Evolutionary conservation across 176 grass and related monocot species (phyloP), one percentile per base, ranked within the genome.

Genomic region (Lolium perenne): DNA sequence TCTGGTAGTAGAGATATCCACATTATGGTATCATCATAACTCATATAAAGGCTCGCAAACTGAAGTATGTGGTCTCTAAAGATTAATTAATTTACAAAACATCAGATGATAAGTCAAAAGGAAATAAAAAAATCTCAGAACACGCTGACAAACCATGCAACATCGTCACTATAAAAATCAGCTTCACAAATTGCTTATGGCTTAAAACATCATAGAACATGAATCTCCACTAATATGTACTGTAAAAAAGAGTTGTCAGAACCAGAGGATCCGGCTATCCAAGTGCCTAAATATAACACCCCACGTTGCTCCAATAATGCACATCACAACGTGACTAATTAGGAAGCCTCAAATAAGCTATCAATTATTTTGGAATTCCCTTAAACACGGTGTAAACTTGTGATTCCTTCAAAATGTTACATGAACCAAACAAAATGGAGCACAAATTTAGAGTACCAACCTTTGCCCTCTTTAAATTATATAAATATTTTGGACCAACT

Each of bases 91-190:
- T 26, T 75, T 51, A 51, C 71, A 50, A 50, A 23, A 50, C 12
- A 74, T 74, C 50, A 13, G 71, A 74, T 9, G 71, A 29, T 1
- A 74, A 74, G 72, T 76, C 14, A 76, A 35, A 32, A 18, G 73
- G 25, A 15, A 35, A 55, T 76, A 35, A 50, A 76, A 21, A 54
- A 76, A 10, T 1, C 13, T 50, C 48, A 76, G 48, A 54, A 51
- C 73, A 76, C 4, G 8, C 18, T 32, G 15, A 51, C 48, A 76
- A 76, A 29, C 15, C 47, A 76, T 53, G 23, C 10, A 23, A 16
- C 47, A 6, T 20, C 26, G 8, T 76, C 73, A 55, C 15, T 54
- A 76, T 53, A 22, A 53, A 38, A 17, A 66, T 17, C 51, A 46
- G 46, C 22, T 73, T 23, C n/a, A 73, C 5, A 73, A 73, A 23